Percentiles rank a stretch among this genome's conserved stretches.
Conservation (phyloP, 371 early-diverging fungal genomes). For the Syncephalastrum sp. region DNA sequence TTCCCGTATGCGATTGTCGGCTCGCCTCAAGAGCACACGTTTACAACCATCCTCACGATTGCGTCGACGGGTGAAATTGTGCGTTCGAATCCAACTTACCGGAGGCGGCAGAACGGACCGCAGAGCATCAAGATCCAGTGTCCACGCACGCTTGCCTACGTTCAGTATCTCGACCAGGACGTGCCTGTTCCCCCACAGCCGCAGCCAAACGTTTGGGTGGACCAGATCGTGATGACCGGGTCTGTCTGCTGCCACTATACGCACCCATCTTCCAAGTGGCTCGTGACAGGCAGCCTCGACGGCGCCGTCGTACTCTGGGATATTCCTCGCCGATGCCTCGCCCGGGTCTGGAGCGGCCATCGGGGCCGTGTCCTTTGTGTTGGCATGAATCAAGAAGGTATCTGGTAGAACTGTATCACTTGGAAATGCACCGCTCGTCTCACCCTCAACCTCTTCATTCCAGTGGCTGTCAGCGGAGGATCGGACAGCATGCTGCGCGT, state of each 20-base stretch:
- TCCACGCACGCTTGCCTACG: constrained; percentile 23
- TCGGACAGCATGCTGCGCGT: constrained; percentile 57
- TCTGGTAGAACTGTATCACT: not conserved
- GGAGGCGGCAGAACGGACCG: constrained; percentile 8
- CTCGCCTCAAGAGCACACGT: constrained; percentile 50
- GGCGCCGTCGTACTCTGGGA: constrained; percentile 59
- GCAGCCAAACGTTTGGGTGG: no score
- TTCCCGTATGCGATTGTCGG: constrained; percentile 41
- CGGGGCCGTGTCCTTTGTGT: constrained; percentile 58
- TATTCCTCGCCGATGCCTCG: constrained; percentile 23
- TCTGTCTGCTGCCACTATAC: constrained; percentile 51
- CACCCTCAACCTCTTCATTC: not conserved
- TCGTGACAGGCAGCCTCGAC: constrained; percentile 57
- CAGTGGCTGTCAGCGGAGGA: constrained; percentile 58
- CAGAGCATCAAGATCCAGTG: constrained; percentile 29
- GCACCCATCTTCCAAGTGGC: constrained; percentile 33
- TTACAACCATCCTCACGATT: constrained; percentile 43
- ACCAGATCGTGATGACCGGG: no score
- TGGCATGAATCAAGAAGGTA: constrained; percentile 53
- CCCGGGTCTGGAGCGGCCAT: constrained; percentile 49
- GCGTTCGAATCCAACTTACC: constrained; percentile 58
- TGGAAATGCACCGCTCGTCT: not conserved
- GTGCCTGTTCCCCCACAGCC: no score
- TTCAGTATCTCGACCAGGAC: constrained; percentile 14
- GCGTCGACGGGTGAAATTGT: constrained; percentile 30